Percentiles rank a stretch among this genome's conserved stretches.
Evolutionary conservation across 257 asterid genomes (phyloP).

Genomic region (Galeopsis tetrahit): DNA sequence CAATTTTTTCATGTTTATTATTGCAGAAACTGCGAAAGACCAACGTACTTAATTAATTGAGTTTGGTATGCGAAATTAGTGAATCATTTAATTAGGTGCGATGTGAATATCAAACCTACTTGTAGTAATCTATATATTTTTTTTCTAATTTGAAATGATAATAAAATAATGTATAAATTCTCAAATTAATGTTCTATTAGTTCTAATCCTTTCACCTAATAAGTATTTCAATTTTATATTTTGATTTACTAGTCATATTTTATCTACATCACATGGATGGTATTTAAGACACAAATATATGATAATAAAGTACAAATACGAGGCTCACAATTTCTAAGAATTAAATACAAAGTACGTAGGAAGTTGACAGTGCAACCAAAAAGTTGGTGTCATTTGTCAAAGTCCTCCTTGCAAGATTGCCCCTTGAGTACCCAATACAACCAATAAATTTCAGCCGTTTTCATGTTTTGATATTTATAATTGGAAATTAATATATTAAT

Average conservation of each 20-base stretch:
- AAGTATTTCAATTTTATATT: not conserved
- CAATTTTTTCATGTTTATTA: conserved; percentile 3
- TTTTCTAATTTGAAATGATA: not conserved
- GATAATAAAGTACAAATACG: no score
- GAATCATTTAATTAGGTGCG: conserved; percentile 30
- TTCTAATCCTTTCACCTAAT: not conserved
- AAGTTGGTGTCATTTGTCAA: conserved; percentile 55
- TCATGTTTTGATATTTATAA: not conserved
- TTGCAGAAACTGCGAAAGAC: conserved; percentile 28
- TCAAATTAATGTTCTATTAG: conserved; percentile 16
- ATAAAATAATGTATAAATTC: not conserved
- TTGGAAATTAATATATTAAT: not conserved
- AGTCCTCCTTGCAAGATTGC: conserved; percentile 31
- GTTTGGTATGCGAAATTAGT: conserved; percentile 28
- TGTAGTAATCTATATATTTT: not conserved
- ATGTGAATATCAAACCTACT: conserved; percentile 40
- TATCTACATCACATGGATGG: not conserved
- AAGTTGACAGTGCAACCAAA: conserved; percentile 62
- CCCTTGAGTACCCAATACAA: not conserved
- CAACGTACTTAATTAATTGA: conserved; percentile 23
- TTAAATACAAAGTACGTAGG: conserved; percentile 35
- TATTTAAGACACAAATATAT: not conserved
- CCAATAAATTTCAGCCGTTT: conserved; percentile 3
- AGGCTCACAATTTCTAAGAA: not conserved
- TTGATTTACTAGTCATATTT: not conserved